Evolutionary conservation across 345 rosid species (phyloP).

Genomic region (Eucalyptus cloeziana): DNA sequence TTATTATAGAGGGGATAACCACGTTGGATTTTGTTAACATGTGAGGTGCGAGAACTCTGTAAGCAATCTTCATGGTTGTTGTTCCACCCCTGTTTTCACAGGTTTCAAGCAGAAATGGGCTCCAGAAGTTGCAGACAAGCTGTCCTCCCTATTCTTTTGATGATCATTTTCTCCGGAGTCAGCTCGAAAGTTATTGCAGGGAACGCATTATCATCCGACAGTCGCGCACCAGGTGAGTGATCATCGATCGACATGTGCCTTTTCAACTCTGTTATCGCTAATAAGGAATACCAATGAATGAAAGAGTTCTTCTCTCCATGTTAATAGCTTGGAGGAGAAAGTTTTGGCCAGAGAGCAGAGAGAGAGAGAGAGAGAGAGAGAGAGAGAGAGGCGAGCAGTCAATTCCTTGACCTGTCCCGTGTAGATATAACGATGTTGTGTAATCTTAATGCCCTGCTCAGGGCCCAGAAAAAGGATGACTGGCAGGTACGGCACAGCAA

Average conservation of each 20-base stretch:
- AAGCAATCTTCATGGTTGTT: neutral
- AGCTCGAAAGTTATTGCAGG: neutral
- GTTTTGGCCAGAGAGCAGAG: neutral
- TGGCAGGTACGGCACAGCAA: neutral
- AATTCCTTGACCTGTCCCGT: neutral
- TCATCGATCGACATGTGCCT: neutral
- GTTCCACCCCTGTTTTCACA: neutral
- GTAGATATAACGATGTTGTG: neutral
- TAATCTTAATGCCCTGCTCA: neutral
- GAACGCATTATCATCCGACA: neutral
- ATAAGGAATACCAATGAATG: neutral
- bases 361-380: neutral
- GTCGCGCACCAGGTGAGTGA: conserved; percentile 7
- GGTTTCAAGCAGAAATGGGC: conserved; percentile 8
- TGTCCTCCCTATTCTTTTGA: neutral
- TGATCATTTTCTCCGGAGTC: conserved; percentile 1
- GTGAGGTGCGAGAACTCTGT: neutral
- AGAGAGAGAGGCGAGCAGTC: neutral
- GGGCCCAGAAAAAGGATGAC: neutral
- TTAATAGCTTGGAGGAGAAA: neutral
- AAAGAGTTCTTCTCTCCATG: neutral
- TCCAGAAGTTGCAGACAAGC: neutral
- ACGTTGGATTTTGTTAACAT: neutral
- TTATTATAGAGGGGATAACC: neutral
- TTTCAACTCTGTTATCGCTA: neutral